Base-by-base conservation (phyloP, 352 stramenopile species). In the Elongisporangium anandrum region DNA sequence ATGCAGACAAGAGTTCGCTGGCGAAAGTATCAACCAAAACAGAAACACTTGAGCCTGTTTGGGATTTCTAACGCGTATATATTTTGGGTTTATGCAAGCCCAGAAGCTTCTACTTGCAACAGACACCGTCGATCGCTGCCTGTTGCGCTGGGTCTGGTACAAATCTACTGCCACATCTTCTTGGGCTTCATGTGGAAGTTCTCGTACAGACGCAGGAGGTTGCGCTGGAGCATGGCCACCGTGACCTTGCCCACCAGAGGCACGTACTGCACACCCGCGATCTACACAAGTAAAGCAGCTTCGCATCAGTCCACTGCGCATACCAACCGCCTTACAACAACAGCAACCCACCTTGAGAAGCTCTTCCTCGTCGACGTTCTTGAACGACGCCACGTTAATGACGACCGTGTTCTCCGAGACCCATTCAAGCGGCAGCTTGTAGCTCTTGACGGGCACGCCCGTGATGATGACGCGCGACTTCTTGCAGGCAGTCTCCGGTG, bases 181-280 rank as follows among this genome's bases (percentile, higher is more conserved):
- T 81, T 88, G 5, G 81, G 84, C 68, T 94, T 88, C 72, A 84
- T 87, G 80, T 98, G 93, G 73, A 98, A 98, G 74, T 98, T 97
- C 68, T 98, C 90, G 80, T 98, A 97, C 21, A 99, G 75, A 65
- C 88, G 83, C 60, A 98, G 80, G 34, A 99, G 75, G 80, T 98
- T 99, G 60, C 95, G 85, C 75, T 99, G 90, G 22, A 99, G 77
- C 79, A 98, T 97, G 34, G 96, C 94, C 34, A 99, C 95, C 4
- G 97, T 99, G 41, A 99, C 96, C 69, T 98, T 98, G 54, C 97
- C 97, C 23, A 99, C 95, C 26, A 98, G 86, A 24, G 95, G 91
- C 57, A 99, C 90, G 79, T 98, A 98, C 59, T 88, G 87, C 34
- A 98, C 90, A 52, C 94, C 95, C 13, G 84, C 77, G 56, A 98